phyloP scores from a whole-genome alignment of 78 protist species.

The Dictyostelium purpureum region DNA sequence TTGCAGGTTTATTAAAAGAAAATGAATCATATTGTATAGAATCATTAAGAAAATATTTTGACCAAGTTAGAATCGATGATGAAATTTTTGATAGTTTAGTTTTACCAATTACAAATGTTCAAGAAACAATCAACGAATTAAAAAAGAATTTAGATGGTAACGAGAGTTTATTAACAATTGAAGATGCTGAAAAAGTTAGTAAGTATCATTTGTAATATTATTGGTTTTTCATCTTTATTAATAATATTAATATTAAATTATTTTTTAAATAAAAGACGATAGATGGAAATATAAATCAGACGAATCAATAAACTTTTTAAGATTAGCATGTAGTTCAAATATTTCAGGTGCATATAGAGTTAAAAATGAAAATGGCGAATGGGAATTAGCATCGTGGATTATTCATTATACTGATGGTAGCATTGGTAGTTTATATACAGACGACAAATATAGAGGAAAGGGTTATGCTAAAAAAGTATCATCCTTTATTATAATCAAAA shows the following conservation, averaged over 20 bases:
- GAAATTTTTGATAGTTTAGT: constrained; percentile 6
- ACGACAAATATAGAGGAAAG: background rate
- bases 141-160: constrained; percentile 2
- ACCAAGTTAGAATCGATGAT: background rate
- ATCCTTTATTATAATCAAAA: background rate
- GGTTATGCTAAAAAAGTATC: background rate
- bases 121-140: background rate
- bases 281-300: constrained; percentile 15
- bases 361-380: background rate
- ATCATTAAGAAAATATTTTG: background rate
- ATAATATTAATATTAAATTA: background rate
- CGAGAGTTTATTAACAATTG: background rate
- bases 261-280: background rate
- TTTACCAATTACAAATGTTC: background rate
- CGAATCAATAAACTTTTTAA: background rate
- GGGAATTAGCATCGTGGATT: constrained; percentile 8
- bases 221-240: no score
- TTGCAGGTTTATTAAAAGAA: background rate
- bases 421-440: background rate
- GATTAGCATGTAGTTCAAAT: background rate
- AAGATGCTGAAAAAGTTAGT: constrained; percentile 2
- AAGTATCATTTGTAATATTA: background rate
- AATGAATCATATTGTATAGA: background rate
- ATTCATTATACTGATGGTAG: constrained; percentile 31
- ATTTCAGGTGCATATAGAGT: constrained; percentile 11